phyloP scores from a whole-genome alignment of 345 rosid species.

The Ceriops tagal region DNA sequence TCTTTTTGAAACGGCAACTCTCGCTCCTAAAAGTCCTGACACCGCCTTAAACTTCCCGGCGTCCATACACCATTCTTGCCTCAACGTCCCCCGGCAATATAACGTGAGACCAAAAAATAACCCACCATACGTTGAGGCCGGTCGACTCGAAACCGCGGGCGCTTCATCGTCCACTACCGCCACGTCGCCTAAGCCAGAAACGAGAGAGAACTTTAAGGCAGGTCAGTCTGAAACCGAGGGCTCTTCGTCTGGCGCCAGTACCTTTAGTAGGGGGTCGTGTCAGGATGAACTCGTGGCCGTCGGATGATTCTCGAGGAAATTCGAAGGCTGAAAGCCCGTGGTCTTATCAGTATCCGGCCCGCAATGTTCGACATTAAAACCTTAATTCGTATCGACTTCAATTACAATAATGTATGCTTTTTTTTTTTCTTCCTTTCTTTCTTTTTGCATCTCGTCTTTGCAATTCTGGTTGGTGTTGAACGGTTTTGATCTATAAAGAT shows the following conservation, averaged over 20 bases:
- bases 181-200: not conserved
- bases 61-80: constrained; percentile 40
- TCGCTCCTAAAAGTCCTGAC: constrained; percentile 60
- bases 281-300: constrained; percentile 2
- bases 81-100: constrained; percentile 50
- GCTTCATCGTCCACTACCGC: constrained; percentile 9
- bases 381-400: too few species aligned
- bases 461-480: too few species aligned
- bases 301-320: too few species aligned
- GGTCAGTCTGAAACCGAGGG: constrained; percentile 20
- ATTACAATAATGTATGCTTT: too few species aligned
- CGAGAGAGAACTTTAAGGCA: constrained; percentile 14
- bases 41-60: constrained; percentile 52
- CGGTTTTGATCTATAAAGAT: too few species aligned
- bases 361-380: too few species aligned
- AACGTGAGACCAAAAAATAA: not conserved
- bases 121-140: constrained; percentile 13
- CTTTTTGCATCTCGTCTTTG: too few species aligned
- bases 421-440: too few species aligned
- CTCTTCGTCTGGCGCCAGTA: not conserved
- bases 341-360: too few species aligned
- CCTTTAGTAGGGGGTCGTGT: not conserved
- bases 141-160: not conserved
- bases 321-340: too few species aligned
- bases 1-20: constrained; percentile 55